Conservation (phyloP, 23 red algal species). For the Cyanidium caldarium region DNA sequence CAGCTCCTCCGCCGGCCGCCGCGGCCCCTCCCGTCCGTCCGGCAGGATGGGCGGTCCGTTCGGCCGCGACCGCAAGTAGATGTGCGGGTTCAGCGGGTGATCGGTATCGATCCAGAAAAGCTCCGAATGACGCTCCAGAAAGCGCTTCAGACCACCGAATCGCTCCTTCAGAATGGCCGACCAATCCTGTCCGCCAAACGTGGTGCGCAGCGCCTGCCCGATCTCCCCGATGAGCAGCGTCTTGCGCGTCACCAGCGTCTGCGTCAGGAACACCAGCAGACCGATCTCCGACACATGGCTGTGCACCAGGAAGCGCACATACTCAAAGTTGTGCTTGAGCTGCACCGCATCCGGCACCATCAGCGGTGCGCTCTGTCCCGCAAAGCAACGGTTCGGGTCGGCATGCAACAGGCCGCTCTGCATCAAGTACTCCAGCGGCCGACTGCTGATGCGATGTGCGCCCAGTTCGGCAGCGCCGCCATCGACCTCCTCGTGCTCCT, state of each 20-base stretch:
- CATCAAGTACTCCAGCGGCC: not conserved
- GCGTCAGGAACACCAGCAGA: constrained; percentile 23
- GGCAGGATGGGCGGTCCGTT: no score
- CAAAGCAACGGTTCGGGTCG: no score
- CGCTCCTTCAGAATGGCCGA: constrained; percentile 15
- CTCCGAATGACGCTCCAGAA: constrained; percentile 17
- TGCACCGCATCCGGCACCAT: constrained; percentile 7
- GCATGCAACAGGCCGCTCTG: no score
- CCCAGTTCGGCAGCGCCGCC: not conserved
- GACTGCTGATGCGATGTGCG: not conserved
- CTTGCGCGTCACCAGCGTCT: constrained; percentile 8
- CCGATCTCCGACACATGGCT: constrained; percentile 21
- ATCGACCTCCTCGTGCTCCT: not conserved
- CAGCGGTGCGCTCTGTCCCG: not conserved
- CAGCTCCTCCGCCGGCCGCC: no score
- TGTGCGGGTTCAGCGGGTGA: constrained; percentile 37
- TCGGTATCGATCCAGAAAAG: constrained; percentile 23
- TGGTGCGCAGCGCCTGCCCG: constrained; percentile 19
- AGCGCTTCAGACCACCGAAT: constrained; percentile 24
- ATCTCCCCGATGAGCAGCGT: constrained; percentile 31
- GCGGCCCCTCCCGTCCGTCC: no score
- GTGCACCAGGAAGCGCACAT: constrained; percentile 25
- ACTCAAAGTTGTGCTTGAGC: constrained; percentile 18
- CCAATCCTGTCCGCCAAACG: constrained; percentile 22
- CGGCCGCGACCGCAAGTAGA: constrained; percentile 20